Percentiles rank a stretch among this genome's conserved stretches.
phyloP scores from a whole-genome alignment of 805 yeast species.

The Sugiyamaella floridensis region DNA sequence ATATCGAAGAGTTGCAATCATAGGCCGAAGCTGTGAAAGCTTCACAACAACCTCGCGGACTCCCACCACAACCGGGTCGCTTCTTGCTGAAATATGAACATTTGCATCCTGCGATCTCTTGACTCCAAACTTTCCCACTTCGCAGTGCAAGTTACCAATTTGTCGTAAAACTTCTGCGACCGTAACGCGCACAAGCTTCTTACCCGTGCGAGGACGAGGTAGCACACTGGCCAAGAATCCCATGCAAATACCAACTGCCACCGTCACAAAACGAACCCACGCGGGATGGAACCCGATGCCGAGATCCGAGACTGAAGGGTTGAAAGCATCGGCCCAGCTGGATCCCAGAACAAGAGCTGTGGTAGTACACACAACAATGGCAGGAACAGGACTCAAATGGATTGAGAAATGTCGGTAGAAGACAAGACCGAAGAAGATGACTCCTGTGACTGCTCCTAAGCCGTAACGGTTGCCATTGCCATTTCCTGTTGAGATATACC shows the following conservation, averaged over 20 bases:
- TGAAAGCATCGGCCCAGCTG: conserved; percentile 27
- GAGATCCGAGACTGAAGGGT: conserved; percentile 16
- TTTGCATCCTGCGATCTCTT: conserved; percentile 18
- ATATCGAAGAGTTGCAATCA: conserved; percentile 21
- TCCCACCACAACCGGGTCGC: conserved; percentile 19
- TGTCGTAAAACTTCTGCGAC: conserved; percentile 22
- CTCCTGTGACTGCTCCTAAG: conserved; percentile 27
- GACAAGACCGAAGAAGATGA: conserved; percentile 21
- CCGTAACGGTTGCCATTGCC: conserved; percentile 32
- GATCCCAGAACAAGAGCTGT: conserved; percentile 27
- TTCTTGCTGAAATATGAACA: conserved; percentile 20
- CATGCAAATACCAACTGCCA: conserved; percentile 26
- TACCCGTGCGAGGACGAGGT: conserved; percentile 30
- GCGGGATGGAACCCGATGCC: conserved; percentile 29
- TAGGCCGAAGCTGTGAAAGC: conserved; percentile 6
- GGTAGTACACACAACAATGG: conserved; percentile 26
- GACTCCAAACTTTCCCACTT: conserved; percentile 27
- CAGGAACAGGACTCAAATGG: conserved; percentile 26
- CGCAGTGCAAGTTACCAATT: conserved; percentile 27
- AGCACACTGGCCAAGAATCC: conserved; percentile 28
- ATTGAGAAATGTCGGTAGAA: conserved; percentile 28
- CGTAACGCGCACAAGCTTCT: conserved; percentile 25
- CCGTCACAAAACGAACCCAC: conserved; percentile 31
- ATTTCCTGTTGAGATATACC: conserved; percentile 31
- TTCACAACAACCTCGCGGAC: conserved; percentile 13